phyloP scores from a whole-genome alignment of 1,284 basidiomycete genomes.

The Schizophyllum commune region DNA sequence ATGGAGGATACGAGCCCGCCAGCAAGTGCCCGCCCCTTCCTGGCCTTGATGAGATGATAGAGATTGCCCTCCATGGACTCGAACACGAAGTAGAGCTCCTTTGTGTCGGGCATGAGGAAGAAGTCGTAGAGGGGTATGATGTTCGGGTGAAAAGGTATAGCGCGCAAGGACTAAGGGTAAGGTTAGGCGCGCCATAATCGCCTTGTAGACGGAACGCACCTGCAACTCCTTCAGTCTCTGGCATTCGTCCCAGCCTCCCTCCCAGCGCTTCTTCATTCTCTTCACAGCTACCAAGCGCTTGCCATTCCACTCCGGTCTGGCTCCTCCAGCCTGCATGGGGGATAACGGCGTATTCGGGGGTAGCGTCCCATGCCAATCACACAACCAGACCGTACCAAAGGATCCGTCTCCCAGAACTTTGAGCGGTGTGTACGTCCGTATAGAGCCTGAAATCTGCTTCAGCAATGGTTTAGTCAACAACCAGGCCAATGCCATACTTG shows the following conservation, averaged over 20 bases:
- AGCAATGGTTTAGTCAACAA: slow-evolving; percentile 7
- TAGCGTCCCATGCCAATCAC: slow-evolving; percentile 97
- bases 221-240: slow-evolving; percentile 93
- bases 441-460: slow-evolving; percentile 35
- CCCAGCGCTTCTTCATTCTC: slow-evolving; percentile 97
- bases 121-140: slow-evolving; percentile 99
- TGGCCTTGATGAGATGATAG: slow-evolving; percentile 97
- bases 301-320: slow-evolving; percentile 89
- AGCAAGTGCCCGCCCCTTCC: slow-evolving; percentile 90
- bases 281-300: slow-evolving; percentile 97
- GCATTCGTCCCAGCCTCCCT: slow-evolving; percentile 96
- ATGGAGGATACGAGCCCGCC: slow-evolving; percentile 94
- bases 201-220: slow-evolving; percentile 41
- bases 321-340: slow-evolving; percentile 88
- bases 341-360: slow-evolving; percentile 82
- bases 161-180: slow-evolving; percentile 73
- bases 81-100: slow-evolving; percentile 98
- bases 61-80: slow-evolving; percentile 99
- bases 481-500: slow-evolving; percentile 39
- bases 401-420: slow-evolving; percentile 94
- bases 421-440: slow-evolving; percentile 59
- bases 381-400: slow-evolving; percentile 97
- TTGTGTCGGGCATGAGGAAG: slow-evolving; percentile 88
- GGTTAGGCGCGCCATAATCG: slow-evolving; percentile 10
- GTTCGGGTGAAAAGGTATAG: slow-evolving; percentile 92